These are phyloP conservation scores for Exobasidium rhododendri DNA, from an alignment of 1,284 basidiomycete genomes.

Conservation along the genomic window DNA sequence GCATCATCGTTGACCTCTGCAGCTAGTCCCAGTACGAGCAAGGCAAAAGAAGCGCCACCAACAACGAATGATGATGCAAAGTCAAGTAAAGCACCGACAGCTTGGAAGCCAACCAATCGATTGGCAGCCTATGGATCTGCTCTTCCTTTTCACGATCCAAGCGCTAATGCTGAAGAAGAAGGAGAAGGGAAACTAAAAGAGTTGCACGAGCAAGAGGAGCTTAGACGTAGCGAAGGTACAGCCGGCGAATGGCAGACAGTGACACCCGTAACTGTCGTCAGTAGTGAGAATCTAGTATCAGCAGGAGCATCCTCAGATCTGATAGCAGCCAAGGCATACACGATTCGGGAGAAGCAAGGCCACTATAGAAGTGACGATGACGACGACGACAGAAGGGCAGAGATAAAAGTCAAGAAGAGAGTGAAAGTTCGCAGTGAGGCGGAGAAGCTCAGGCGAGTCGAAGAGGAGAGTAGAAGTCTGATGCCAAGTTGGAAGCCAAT, in stretches of 20 bases:
- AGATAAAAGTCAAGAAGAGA: constrained; percentile 39
- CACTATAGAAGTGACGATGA: constrained; percentile 22
- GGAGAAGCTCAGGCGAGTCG: constrained; percentile 11
- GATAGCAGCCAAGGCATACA: constrained; percentile 31
- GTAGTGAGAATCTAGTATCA: background rate
- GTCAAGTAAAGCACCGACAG: constrained; percentile 53
- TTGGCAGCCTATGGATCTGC: constrained; percentile 83
- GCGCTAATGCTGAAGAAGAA: background rate
- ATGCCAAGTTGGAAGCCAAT: constrained; percentile 16
- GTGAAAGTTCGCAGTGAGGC: constrained; percentile 9
- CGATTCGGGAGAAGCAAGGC: constrained; percentile 30
- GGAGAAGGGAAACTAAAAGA: background rate
- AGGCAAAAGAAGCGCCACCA: background rate
- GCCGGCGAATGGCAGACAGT: constrained; percentile 83
- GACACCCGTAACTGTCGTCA: constrained; percentile 50
- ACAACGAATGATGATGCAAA: background rate
- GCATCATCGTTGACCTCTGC: background rate
- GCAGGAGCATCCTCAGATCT: background rate
- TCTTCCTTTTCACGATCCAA: constrained; percentile 61
- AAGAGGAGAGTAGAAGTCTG: constrained; percentile 13
- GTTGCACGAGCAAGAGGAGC: constrained; percentile 58
- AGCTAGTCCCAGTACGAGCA: background rate
- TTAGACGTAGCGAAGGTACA: constrained; percentile 66
- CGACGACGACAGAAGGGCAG: constrained; percentile 21
- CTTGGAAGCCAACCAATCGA: constrained; percentile 64